Conservation (phyloP, 352 stramenopile genomes). For the Phytopythium chamaehyphon region DNA sequence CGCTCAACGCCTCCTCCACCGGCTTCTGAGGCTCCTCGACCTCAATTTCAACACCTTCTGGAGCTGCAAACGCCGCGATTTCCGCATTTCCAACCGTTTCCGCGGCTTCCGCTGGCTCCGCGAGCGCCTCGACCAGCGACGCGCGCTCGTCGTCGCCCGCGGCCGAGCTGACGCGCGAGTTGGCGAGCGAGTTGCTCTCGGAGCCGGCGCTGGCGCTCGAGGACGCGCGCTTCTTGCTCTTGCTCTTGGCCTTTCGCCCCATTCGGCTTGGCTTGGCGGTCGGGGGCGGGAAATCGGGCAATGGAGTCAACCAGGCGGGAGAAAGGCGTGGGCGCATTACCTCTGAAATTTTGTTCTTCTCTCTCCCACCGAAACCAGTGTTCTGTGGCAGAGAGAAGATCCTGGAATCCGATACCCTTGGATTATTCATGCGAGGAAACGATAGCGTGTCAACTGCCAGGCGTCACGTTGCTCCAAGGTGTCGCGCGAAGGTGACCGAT, state of each 20-base stretch:
- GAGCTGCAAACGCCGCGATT: neutral
- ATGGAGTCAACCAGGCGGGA: too few relatives aligned
- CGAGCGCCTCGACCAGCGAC: neutral
- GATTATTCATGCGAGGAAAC: too few relatives aligned
- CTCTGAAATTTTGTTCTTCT: too few relatives aligned
- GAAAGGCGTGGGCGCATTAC: too few relatives aligned
- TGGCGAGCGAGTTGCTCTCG: neutral
- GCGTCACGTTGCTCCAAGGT: neutral
- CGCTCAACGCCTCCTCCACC: neutral
- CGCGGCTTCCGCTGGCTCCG: neutral
- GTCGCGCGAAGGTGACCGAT: conserved; percentile 2
- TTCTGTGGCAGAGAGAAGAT: too few relatives aligned
- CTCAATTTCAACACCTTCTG: too few relatives aligned
- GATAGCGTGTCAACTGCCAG: neutral
- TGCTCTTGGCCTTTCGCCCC: conserved; percentile 6
- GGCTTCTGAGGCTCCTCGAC: too few relatives aligned
- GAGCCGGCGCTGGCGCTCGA: neutral
- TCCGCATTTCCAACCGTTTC: neutral
- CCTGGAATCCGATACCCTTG: too few relatives aligned
- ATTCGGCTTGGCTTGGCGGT: too few relatives aligned
- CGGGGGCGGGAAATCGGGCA: too few relatives aligned
- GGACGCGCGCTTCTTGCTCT: conserved; percentile 1
- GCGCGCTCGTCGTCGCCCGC: conserved; percentile 1
- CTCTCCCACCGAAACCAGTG: too few relatives aligned
- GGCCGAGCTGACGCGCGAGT: neutral